Evolutionary conservation across 2,329 filamentous ascomycete genomes (phyloP), one percentile per base, ranked within the genome.

Genomic region (Trichothecium sympodiale): DNA sequence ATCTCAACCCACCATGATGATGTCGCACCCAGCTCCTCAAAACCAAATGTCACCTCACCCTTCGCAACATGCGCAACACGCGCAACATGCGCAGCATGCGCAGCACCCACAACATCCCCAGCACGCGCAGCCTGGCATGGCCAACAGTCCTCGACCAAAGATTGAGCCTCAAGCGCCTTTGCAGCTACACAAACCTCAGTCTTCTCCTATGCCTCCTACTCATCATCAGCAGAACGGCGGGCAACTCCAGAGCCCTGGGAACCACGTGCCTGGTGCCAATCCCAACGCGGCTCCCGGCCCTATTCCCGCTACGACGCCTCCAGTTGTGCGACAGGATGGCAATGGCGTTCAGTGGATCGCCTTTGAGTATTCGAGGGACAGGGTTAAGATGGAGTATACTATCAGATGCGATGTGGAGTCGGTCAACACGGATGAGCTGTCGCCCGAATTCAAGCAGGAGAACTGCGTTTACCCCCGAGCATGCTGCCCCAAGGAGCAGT

Each of bases 351-450:
- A 96, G 59, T 96, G 91, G 91, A 96, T 96, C 51, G 87, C 87
- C 1, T 98, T 96, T 43, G 91, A 98, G 58, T 98, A 98, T 57
- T 96, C 89, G 9, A 78, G 89, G 41, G 89, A 98, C 54, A 74
- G 89, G 31, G 88, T 96, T 46, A 98, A 98, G 75, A 94, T 96
- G 87, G 88, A 96, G 60, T 98, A 98, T 62, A 95, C 88, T 1
- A 98, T 98, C 50, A 81, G 91, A 35, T 96, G 91, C 56, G 91
- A 96, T 49, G 91, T 96, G 15, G 91, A 96, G 62, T 95, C 88
- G 1, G 87, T 98, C 42, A 87, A 88, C 53, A 87, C 89, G 31
- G 87, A 95, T 38, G 80, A 80, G 42, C 71, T 98, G 14, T 74
- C 76, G 31, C 68, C 76, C 44, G 89, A 96, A 45, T 96, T 96